phyloP scores from a whole-genome alignment of 306 rosid species.

The Vigna nakashimae region DNA sequence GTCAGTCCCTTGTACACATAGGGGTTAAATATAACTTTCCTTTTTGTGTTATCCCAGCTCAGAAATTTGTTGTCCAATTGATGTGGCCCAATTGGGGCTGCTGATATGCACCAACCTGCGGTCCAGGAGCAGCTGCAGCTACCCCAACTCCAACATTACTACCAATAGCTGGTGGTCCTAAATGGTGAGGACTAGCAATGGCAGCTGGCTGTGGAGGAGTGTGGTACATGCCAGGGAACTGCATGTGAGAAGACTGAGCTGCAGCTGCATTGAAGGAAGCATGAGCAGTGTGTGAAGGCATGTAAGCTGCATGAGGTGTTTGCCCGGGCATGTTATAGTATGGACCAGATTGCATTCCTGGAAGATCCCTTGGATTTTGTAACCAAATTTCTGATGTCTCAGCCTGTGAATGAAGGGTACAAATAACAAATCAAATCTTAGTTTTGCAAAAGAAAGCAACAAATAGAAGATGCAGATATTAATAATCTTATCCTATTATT shows the following conservation, averaged over 20 bases:
- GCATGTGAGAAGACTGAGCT: constrained; percentile 98
- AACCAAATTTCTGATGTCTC: constrained; percentile 98
- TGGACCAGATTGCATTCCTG: constrained; percentile 82
- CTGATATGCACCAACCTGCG: constrained; percentile 95
- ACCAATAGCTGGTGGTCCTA: constrained; percentile 87
- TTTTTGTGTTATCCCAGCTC: constrained; percentile 37
- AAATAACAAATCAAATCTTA: constrained; percentile 7
- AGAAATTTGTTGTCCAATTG: constrained; percentile 95
- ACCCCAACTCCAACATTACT: constrained; percentile 90
- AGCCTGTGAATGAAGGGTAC: constrained; percentile 56
- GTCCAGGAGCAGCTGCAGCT: constrained; percentile 85
- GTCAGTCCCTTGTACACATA: constrained; percentile 61
- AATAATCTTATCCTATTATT: neutral
- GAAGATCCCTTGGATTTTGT: constrained; percentile 90
- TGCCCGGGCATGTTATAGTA: constrained; percentile 93
- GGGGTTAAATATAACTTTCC: constrained; percentile 63
- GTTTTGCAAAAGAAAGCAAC: neutral
- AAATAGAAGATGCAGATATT: neutral
- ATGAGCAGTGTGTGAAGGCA: constrained; percentile 85
- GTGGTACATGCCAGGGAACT: constrained; percentile 93
- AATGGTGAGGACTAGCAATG: constrained; percentile 78
- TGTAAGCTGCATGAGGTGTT: constrained; percentile 77
- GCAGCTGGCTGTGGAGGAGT: constrained; percentile 77
- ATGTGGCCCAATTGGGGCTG: constrained; percentile 87
- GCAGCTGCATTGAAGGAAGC: constrained; percentile 84